Conservation (phyloP, 768 basidiomycete species). For the Lactarius hatsudake region DNA sequence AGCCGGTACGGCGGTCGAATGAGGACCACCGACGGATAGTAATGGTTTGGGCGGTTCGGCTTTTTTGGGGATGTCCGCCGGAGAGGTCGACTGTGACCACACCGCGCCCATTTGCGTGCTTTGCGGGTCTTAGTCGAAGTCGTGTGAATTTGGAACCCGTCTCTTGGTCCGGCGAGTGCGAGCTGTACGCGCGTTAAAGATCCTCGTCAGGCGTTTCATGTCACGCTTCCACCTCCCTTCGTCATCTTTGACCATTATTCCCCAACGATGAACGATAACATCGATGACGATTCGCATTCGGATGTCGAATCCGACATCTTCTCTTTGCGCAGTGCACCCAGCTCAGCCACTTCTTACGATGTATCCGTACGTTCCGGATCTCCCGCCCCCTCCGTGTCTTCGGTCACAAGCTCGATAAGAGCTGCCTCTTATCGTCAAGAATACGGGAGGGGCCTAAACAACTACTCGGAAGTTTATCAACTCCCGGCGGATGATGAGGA, state of each 20-base stretch:
- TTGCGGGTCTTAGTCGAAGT: no score
- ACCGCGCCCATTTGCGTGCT: no score
- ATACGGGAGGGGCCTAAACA: constrained; percentile 69
- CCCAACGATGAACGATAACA: constrained; percentile 20
- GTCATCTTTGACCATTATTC: constrained; percentile 15
- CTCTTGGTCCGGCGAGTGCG: constrained; percentile 1
- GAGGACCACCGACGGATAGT: no score
- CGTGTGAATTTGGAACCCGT: no score
- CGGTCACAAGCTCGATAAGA: constrained; percentile 61
- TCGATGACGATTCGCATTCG: constrained; percentile 42
- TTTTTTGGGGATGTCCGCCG: no score
- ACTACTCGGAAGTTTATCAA: constrained; percentile 74
- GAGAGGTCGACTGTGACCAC: no score
- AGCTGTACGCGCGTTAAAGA: constrained; percentile 11
- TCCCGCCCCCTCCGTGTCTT: constrained; percentile 66
- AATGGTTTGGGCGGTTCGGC: no score
- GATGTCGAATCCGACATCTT: constrained; percentile 44
- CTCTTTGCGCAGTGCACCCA: constrained; percentile 43
- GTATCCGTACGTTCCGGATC: constrained; percentile 61
- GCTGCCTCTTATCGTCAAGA: constrained; percentile 60
- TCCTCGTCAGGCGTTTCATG: constrained; percentile 15
- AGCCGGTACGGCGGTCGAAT: no score
- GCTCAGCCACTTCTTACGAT: constrained; percentile 58
- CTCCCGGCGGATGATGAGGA: constrained; percentile 81
- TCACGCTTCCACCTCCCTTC: constrained; percentile 16